Percentiles rank a stretch among this genome's conserved stretches.
phyloP scores from a whole-genome alignment of 2,329 filamentous ascomycete species.

The Periglandula ipomoeae region DNA sequence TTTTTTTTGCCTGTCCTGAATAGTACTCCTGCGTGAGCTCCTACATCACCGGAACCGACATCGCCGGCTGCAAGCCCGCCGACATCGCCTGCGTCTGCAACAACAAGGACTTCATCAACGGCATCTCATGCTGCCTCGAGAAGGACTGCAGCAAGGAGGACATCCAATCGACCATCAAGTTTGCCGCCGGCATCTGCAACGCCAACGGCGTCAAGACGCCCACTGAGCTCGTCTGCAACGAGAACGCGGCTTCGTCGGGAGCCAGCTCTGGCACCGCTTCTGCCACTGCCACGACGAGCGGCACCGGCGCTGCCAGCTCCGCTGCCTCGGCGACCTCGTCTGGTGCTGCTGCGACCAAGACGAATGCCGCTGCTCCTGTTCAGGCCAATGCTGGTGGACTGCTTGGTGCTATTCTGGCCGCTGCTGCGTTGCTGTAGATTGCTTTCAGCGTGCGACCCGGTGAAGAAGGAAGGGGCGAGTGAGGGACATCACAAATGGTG shows the following conservation, averaged over 20 bases:
- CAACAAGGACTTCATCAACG: slow-evolving; percentile 29
- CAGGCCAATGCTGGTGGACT: slow-evolving; percentile 3
- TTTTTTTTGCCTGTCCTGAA: slow-evolving; percentile 8
- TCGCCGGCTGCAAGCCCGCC: slow-evolving; percentile 28
- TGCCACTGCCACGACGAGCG: not conserved
- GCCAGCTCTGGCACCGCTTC: slow-evolving; percentile 6
- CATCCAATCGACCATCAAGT: slow-evolving; percentile 25
- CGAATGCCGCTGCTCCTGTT: slow-evolving; percentile 4
- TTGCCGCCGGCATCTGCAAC: slow-evolving; percentile 30
- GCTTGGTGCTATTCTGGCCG: slow-evolving; percentile 5
- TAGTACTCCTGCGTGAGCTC: slow-evolving; percentile 22
- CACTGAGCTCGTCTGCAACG: slow-evolving; percentile 26
- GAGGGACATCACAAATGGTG: not conserved
- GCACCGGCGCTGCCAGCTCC: not conserved
- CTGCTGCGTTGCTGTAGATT: slow-evolving; percentile 4
- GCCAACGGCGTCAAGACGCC: slow-evolving; percentile 26
- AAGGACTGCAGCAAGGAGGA: slow-evolving; percentile 23
- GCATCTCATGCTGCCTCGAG: slow-evolving; percentile 33
- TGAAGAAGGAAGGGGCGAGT: not conserved
- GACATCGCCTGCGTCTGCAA: slow-evolving; percentile 33
- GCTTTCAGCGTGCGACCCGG: not conserved
- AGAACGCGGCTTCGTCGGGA: slow-evolving; percentile 5
- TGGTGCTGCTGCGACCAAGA: slow-evolving; percentile 4
- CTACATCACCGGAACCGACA: slow-evolving; percentile 22
- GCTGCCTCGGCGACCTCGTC: slow-evolving; percentile 1